Conservation (phyloP, 108 stramenopile genomes). For the Skeletonema tropicum region DNA sequence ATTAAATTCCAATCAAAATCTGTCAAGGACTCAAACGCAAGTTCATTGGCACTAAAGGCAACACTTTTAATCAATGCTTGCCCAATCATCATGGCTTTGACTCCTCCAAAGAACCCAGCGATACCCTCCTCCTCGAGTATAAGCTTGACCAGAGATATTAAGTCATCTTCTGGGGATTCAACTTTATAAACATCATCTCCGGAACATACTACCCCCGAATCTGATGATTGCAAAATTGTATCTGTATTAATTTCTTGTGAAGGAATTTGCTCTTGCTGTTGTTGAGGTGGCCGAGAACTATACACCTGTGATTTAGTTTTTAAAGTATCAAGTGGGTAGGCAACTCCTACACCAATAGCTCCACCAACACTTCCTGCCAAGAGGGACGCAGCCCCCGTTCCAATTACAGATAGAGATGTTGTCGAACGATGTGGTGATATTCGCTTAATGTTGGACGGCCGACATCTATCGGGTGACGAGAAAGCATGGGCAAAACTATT, state of each 20-base stretch:
- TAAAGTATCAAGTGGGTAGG: conserved; percentile 57
- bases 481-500: neutral
- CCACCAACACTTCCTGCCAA: conserved; percentile 54
- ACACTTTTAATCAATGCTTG: conserved; percentile 59
- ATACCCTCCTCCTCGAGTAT: conserved; percentile 40
- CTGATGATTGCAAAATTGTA: neutral
- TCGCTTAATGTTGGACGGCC: neutral
- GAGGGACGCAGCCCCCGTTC: conserved; percentile 29
- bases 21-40: conserved; percentile 30
- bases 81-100: conserved; percentile 58
- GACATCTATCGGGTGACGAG: neutral
- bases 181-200: conserved; percentile 7
- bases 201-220: conserved; percentile 5
- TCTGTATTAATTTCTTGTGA: neutral
- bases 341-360: conserved; percentile 49
- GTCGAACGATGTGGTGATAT: neutral
- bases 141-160: conserved; percentile 29
- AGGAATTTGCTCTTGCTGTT: neutral
- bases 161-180: conserved; percentile 28
- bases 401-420: conserved; percentile 32
- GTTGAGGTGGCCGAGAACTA: neutral
- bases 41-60: conserved; percentile 54
- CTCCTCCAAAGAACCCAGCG: conserved; percentile 52
- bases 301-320: conserved; percentile 54
- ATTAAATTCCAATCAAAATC: conserved; percentile 1